Evolutionary conservation across 2,329 filamentous ascomycete genomes (phyloP), one percentile per base, ranked within the genome.

Genomic region (Monosporascus sp.): DNA sequence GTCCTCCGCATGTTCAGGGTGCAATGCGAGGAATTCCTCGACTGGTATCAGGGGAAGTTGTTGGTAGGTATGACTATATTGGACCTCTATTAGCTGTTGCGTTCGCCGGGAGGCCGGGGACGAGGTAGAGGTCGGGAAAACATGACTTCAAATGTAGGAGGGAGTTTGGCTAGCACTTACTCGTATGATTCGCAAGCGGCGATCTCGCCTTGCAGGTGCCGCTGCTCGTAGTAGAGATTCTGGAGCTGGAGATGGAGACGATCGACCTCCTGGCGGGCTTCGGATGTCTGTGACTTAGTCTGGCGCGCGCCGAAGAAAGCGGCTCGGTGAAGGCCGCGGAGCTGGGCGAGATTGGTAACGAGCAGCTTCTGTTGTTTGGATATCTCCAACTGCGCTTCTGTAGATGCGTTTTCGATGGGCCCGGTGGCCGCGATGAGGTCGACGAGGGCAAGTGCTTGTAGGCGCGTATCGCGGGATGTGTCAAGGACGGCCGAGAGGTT

Each of bases 201-300:
- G 56, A 99, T 97, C 72, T 99, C 94, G 48, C 89, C 89, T 59
- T 89, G 85, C 51, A 99, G 75, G 70, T 97, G 91, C 51, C 90
- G 80, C 74, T 97, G 92, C 71, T 99, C 93, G 67, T 99, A 99
- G 70, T 94, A 95, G 7, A 99, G 76, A 66, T 99, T 99, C 72
- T 97, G 93, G 52, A 99, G 79, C 66, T 96, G 89, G 38, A 99
- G 79, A 68, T 97, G 92, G 56, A 99, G 78, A 49, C 87, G 84
- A 68, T 99, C 94, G 59, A 97, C 90, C 72, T 96, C 90, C 64
- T 93, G 89, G 48, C 92, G 85, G 48, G 88, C 89, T 70, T 96
- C 90, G 31, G 90, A 88, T 1, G 94, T 97, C 62, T 84, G 78
- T 50, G 88, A 79, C 70, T 97, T 97, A 15, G 92, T 96, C 61